Conservation (phyloP, 179 eudicot genomes). For the Beta corolliflora region DNA sequence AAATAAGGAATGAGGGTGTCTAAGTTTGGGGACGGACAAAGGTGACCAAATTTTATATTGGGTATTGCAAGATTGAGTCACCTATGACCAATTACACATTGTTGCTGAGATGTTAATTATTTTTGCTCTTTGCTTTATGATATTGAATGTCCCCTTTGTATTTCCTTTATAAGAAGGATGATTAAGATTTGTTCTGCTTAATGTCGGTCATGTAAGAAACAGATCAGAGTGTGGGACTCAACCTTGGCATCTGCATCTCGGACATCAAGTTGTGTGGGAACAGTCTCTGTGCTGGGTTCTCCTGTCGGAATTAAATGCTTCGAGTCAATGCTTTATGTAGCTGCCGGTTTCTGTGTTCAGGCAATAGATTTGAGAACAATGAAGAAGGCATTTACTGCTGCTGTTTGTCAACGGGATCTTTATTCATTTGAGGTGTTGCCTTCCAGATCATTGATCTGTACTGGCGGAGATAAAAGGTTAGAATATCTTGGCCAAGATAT, state of each 20-base stretch:
- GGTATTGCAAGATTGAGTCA: background rate
- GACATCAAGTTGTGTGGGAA: conserved; percentile 67
- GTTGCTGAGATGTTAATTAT: background rate
- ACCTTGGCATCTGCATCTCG: conserved; percentile 47
- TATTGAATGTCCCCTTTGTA: background rate
- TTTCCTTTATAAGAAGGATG: background rate
- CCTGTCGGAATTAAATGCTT: conserved; percentile 71
- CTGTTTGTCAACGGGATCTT: conserved; percentile 36
- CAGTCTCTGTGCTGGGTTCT: conserved; percentile 44
- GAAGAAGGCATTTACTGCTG: conserved; percentile 47
- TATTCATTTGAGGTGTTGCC: conserved; percentile 57
- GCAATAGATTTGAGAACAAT: conserved; percentile 73
- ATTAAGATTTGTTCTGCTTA: background rate
- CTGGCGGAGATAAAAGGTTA: conserved; percentile 63
- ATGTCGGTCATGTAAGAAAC: conserved; percentile 3
- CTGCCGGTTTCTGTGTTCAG: conserved; percentile 52
- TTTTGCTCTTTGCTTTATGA: background rate
- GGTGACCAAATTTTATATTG: background rate
- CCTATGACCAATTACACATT: background rate
- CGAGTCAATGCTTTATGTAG: conserved; percentile 61
- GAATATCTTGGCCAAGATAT: background rate
- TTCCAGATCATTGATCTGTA: conserved; percentile 62
- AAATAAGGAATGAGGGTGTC: background rate
- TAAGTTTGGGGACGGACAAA: background rate
- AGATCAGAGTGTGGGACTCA: conserved; percentile 77